Evolutionary conservation across 2,329 filamentous ascomycete genomes (phyloP).

Genomic region (Microdochium nivale): DNA sequence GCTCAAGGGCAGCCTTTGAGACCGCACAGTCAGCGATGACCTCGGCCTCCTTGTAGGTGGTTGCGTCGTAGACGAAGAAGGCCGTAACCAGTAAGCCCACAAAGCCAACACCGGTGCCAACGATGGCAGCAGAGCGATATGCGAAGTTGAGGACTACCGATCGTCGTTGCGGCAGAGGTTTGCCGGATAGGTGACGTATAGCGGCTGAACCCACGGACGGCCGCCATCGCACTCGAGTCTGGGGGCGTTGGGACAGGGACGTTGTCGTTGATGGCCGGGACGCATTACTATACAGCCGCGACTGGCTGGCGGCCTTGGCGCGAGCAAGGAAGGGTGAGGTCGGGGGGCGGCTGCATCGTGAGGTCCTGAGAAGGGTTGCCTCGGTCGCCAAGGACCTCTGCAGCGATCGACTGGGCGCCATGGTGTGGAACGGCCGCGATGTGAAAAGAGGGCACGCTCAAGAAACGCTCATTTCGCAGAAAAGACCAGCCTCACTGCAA

Average conservation of each 20-base stretch:
- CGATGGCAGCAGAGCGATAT: conserved; percentile 60
- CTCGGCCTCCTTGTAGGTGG: conserved; percentile 71
- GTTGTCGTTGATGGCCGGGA: conserved; percentile 3
- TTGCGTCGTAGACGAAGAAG: conserved; percentile 92
- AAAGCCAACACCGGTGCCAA: conserved; percentile 69
- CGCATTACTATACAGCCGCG: not conserved
- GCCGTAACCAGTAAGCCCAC: conserved; percentile 61
- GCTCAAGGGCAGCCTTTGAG: conserved; percentile 74
- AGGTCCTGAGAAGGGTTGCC: not conserved
- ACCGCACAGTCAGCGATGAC: conserved; percentile 67
- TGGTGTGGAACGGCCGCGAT: not conserved
- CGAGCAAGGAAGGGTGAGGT: too few relatives aligned
- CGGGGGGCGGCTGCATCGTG: not conserved
- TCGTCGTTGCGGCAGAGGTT: conserved; percentile 37
- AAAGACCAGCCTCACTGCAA: too few relatives aligned
- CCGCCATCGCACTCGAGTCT: too few relatives aligned
- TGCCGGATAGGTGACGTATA: conserved; percentile 39
- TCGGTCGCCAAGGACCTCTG: not conserved
- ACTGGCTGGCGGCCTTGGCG: not conserved
- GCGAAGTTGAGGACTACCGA: conserved; percentile 47
- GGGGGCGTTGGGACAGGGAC: not conserved
- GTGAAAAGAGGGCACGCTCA: not conserved
- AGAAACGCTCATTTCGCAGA: not conserved
- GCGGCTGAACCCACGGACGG: conserved; percentile 6
- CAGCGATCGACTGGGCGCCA: not conserved